Conservation (phyloP, 768 basidiomycete species). For the Psilocybe cyanescens region DNA sequence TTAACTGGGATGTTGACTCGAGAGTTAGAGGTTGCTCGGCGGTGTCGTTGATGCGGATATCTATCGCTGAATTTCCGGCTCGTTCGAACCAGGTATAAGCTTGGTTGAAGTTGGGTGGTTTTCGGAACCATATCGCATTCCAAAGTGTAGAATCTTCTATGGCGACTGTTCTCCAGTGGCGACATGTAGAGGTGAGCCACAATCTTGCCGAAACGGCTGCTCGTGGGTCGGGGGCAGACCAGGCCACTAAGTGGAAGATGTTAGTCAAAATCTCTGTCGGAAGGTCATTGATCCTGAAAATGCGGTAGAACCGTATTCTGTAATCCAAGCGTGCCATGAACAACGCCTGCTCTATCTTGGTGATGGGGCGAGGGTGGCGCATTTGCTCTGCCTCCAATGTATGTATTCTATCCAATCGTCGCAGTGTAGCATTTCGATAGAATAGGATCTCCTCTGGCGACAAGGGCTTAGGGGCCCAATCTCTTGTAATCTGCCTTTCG, state of each 20-base stretch:
- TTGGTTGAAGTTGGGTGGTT: conserved; percentile 50
- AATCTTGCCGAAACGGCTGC: conserved; percentile 44
- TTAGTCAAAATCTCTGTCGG: conserved; percentile 68
- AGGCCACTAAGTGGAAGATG: conserved; percentile 64
- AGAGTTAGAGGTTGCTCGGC: conserved; percentile 38
- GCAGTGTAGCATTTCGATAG: not conserved
- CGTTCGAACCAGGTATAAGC: conserved; percentile 62
- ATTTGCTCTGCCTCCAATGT: conserved; percentile 17
- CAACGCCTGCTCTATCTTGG: conserved; percentile 31
- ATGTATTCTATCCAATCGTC: not conserved
- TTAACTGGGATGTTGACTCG: conserved; percentile 47
- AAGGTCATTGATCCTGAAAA: conserved; percentile 63
- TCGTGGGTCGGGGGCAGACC: conserved; percentile 46
- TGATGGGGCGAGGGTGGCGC: not conserved
- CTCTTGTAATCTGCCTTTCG: not conserved
- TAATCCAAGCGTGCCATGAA: conserved; percentile 38
- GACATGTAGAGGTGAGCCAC: conserved; percentile 61
- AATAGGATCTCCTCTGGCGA: not conserved
- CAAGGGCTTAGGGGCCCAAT: not conserved
- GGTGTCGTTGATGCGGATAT: conserved; percentile 61
- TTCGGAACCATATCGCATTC: conserved; percentile 70
- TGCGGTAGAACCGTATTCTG: conserved; percentile 31
- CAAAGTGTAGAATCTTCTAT: conserved; percentile 56
- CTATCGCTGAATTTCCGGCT: conserved; percentile 56
- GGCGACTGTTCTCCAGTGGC: conserved; percentile 54